A percentile compares a stretch with the other conserved stretches of the same genome.
Evolutionary conservation across 352 stramenopile genomes (phyloP).

Genomic region (Bremia lactucae): DNA sequence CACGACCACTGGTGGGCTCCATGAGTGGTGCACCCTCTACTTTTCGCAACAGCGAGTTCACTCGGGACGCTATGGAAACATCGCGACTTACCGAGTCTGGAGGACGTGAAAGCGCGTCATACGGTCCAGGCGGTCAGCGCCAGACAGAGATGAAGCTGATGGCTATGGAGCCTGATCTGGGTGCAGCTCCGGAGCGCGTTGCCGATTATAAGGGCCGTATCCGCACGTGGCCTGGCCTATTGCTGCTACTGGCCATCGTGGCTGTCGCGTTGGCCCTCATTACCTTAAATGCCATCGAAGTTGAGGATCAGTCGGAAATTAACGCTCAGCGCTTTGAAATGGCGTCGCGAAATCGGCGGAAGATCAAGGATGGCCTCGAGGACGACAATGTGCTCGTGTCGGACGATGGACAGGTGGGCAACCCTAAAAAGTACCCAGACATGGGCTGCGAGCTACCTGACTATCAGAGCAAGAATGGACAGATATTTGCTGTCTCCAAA

Average conservation of each 20-base stretch:
- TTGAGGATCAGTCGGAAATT: slow-evolving; percentile 14
- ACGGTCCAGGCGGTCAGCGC: slow-evolving; percentile 15
- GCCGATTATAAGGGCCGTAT: slow-evolving; percentile 65
- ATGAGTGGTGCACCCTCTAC: slow-evolving; percentile 14
- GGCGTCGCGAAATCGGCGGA: slow-evolving; percentile 11
- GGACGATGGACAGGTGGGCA: slow-evolving; percentile 42
- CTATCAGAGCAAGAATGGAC: slow-evolving; percentile 51
- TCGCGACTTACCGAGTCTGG: slow-evolving; percentile 27
- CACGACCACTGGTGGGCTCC: slow-evolving; percentile 15
- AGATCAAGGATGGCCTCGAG: slow-evolving; percentile 33
- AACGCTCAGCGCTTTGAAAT: slow-evolving; percentile 25
- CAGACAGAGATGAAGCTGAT: slow-evolving; percentile 57
- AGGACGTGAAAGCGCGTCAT: slow-evolving; percentile 16
- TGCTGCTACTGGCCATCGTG: slow-evolving; percentile 39
- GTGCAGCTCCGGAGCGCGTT: slow-evolving; percentile 28
- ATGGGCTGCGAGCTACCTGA: slow-evolving; percentile 45
- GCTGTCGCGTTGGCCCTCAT: slow-evolving; percentile 31
- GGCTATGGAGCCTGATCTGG: slow-evolving; percentile 32
- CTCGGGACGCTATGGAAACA: slow-evolving; percentile 12
- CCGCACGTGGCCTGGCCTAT: slow-evolving; percentile 46
- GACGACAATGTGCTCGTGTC: slow-evolving; percentile 26
- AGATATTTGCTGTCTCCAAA: slow-evolving; percentile 30
- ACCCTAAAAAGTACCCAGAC: slow-evolving; percentile 43
- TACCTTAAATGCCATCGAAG: slow-evolving; percentile 31
- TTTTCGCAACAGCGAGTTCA: slow-evolving; percentile 42